Percentiles rank a stretch among this genome's conserved stretches.
phyloP scores from a whole-genome alignment of 371 early-diverging fungal genomes.

The Parasitella parasitica region DNA sequence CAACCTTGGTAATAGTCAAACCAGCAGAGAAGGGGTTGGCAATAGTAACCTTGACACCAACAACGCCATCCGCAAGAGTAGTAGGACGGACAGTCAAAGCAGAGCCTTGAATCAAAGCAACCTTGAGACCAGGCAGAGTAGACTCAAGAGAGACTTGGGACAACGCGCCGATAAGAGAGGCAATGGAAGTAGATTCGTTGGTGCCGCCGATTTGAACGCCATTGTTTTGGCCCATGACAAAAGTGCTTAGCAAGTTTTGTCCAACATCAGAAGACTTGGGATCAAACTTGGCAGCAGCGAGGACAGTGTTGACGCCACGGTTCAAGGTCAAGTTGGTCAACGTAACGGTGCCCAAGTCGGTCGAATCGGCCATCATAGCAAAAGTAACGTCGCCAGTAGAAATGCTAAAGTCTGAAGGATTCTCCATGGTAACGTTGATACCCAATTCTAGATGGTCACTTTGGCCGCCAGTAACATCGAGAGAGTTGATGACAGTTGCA shows the following conservation, averaged over 20 bases:
- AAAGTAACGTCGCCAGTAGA: conserved; percentile 54
- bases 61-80: conserved; percentile 43
- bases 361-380: conserved; percentile 41
- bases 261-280: conserved; percentile 52
- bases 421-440: conserved; percentile 56
- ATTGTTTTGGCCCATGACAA: conserved; percentile 56
- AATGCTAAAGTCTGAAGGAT: conserved; percentile 62
- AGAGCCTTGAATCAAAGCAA: conserved; percentile 50
- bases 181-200: conserved; percentile 44
- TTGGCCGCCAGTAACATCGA: conserved; percentile 62
- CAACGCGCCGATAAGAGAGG: conserved; percentile 47
- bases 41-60: conserved; percentile 52
- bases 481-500: conserved; percentile 55
- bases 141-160: conserved; percentile 44
- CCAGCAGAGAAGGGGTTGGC: conserved; percentile 60
- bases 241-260: conserved; percentile 50
- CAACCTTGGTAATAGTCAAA: conserved; percentile 49
- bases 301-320: conserved; percentile 50
- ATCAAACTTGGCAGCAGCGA: conserved; percentile 48
- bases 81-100: conserved; percentile 46
- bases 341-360: conserved; percentile 48
- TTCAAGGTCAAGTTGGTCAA: conserved; percentile 46
- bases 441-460: conserved; percentile 47
- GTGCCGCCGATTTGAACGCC: conserved; percentile 49
- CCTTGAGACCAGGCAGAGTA: conserved; percentile 53